Base-by-base conservation (phyloP, 805 yeast species). In the Saccharomycopsis sp. region DNA sequence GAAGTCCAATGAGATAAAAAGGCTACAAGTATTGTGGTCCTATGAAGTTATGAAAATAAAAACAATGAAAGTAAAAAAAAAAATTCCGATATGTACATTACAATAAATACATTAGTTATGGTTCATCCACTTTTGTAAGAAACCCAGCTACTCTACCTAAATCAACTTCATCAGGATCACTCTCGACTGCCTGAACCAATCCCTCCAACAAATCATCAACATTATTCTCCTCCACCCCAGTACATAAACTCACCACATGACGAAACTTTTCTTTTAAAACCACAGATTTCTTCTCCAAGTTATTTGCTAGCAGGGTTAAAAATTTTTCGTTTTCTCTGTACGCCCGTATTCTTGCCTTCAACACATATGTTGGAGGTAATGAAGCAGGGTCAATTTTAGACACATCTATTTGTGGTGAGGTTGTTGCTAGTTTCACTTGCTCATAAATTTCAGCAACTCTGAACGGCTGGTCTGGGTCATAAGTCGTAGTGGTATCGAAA, bases 391-490 rank as follows among this genome's bases (percentile, higher is more conserved):
- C n/a, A 23, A 32, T 36, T 5, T 22, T 16, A 4, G 22, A n/a
- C 6, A 7, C 16, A 13, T 19, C 28, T 8, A 40, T 5, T 4
- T 19, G 32, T 13, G 22, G 9, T 28, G 22, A 19, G n/a, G 19
- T 14, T 32, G 23, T 20, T 9, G 35, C 27, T 3, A 57, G 51
- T 44, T 69, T 71, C n/a, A 84, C 61, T 51, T 70, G 71, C 32
- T 76, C 72, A 56, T 74, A 80, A 11, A 85, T 68, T 4, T 76
- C 68, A 56, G 74, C 69, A 8, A 86, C 74, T 40, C 83, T 72
- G 62, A 86, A 90, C n/a, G 96, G 96, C 57, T 85, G 90, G 62
- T 89, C 97, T 0, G 95, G 90, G 61, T 84, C 90, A 55, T 78
- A 81, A 45, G 72, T 78, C 2, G 43, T 42, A 20, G 20, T 42